A percentile compares a stretch with the other conserved stretches of the same genome.
phyloP scores from a whole-genome alignment of 306 rosid species.

The Carpinus fangiana region DNA sequence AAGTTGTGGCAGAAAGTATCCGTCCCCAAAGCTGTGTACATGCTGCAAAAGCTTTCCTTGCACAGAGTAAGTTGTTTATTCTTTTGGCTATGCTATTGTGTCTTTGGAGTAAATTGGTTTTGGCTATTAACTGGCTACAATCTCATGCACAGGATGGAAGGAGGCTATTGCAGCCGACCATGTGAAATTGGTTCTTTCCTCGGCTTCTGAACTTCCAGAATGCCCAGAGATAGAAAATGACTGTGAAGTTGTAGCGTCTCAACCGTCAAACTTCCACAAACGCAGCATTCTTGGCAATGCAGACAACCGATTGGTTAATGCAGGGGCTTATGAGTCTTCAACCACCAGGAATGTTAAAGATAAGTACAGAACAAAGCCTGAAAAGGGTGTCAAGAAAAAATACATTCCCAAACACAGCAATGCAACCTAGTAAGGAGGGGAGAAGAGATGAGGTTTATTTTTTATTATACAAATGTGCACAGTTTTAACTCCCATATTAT shows the following conservation, averaged over 20 bases:
- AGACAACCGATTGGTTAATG: conserved; percentile 34
- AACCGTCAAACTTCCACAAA: conserved; percentile 31
- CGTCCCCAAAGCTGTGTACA: conserved; percentile 28
- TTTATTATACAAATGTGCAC: conserved; percentile 52
- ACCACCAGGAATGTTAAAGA: conserved; percentile 38
- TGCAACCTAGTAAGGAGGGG: conserved; percentile 37
- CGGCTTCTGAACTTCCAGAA: conserved; percentile 35
- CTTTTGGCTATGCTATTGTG: not conserved
- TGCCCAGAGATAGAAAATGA: conserved; percentile 33
- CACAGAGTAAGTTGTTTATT: conserved; percentile 52
- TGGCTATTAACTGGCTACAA: conserved; percentile 17
- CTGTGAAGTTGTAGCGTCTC: conserved; percentile 26
- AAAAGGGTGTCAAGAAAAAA: conserved; percentile 49
- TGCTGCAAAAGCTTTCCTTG: conserved; percentile 64
- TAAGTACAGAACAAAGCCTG: conserved; percentile 50
- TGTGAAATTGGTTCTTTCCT: conserved; percentile 47
- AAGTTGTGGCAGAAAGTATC: conserved; percentile 22
- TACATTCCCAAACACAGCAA: conserved; percentile 57
- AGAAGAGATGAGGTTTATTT: conserved; percentile 35
- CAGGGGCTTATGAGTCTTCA: conserved; percentile 27
- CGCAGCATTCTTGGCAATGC: conserved; percentile 38
- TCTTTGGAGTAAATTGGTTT: not conserved
- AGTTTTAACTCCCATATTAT: conserved; percentile 43
- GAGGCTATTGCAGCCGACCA: conserved; percentile 62
- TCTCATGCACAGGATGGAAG: conserved; percentile 70